Evolutionary conservation across 768 basidiomycete genomes (phyloP).

Genomic region (Mycena chlorophos): DNA sequence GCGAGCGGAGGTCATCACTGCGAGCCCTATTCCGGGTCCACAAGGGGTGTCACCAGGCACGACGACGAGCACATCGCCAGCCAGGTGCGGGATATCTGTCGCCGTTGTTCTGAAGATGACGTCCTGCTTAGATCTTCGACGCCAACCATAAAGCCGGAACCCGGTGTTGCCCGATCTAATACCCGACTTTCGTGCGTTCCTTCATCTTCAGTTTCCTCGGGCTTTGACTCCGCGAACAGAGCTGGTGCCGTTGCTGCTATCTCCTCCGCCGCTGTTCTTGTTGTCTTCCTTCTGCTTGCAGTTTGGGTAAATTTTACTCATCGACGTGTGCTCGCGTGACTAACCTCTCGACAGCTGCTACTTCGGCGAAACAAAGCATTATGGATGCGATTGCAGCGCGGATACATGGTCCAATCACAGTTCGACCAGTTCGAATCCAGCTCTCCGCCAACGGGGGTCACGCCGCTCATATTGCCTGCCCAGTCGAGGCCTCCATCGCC

Average conservation of each 20-base stretch:
- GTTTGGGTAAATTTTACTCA: constrained; percentile 19
- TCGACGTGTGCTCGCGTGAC: background rate
- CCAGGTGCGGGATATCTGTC: too few species aligned
- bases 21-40: background rate
- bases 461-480: background rate
- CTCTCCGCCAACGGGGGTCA: constrained; percentile 7
- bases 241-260: constrained; percentile 22
- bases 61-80: too few species aligned
- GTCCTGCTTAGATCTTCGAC: background rate
- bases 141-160: background rate
- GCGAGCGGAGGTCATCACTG: constrained; percentile 29
- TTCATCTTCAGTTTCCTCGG: background rate
- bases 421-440: constrained; percentile 28
- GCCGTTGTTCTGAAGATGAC: too few species aligned
- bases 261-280: constrained; percentile 11
- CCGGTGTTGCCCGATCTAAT: background rate
- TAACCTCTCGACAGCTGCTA: constrained; percentile 17
- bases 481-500: background rate
- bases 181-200: background rate
- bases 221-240: background rate
- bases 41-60: background rate
- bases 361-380: constrained; percentile 28
- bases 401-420: constrained; percentile 32
- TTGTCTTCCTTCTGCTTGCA: constrained; percentile 18
- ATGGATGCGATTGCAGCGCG: constrained; percentile 27